A percentile compares a stretch with the other conserved stretches of the same genome.
phyloP scores from a whole-genome alignment of 371 early-diverging fungal genomes.

The Syncephalastrum racemosum region DNA sequence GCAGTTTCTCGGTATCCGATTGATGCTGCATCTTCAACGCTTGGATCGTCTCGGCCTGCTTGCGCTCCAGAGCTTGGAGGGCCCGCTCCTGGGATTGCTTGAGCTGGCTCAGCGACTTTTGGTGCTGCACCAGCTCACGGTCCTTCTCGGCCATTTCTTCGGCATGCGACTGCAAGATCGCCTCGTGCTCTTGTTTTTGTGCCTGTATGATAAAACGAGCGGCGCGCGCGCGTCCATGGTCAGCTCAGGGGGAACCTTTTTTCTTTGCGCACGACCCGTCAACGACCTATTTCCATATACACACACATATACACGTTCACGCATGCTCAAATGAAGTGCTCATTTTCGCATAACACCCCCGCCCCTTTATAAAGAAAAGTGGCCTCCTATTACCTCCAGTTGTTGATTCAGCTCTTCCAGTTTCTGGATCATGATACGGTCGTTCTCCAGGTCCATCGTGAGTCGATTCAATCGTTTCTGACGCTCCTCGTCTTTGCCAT shows the following conservation, averaged over 20 bases:
- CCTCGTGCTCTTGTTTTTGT: conserved; percentile 48
- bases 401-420: conserved; percentile 45
- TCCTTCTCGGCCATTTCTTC: conserved; percentile 49
- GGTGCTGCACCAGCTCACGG: conserved; percentile 25
- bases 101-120: conserved; percentile 37
- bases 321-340: no score
- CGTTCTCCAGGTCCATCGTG: conserved; percentile 47
- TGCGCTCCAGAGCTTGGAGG: conserved; percentile 31
- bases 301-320: neutral
- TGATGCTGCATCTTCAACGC: conserved; percentile 30
- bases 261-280: no score
- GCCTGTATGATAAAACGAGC: conserved; percentile 19
- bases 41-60: conserved; percentile 27
- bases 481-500: conserved; percentile 25
- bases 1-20: conserved; percentile 22
- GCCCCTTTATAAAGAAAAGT: neutral
- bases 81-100: conserved; percentile 32
- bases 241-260: no score
- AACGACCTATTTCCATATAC: neutral
- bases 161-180: conserved; percentile 38
- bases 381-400: conserved; percentile 30
- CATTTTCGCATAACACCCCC: neutral
- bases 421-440: conserved; percentile 41
- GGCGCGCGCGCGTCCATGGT: no score
- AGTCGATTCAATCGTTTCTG: conserved; percentile 39